Base-by-base conservation (phyloP, 2,329 filamentous ascomycete species). In the Colletotrichum incanum region DNA sequence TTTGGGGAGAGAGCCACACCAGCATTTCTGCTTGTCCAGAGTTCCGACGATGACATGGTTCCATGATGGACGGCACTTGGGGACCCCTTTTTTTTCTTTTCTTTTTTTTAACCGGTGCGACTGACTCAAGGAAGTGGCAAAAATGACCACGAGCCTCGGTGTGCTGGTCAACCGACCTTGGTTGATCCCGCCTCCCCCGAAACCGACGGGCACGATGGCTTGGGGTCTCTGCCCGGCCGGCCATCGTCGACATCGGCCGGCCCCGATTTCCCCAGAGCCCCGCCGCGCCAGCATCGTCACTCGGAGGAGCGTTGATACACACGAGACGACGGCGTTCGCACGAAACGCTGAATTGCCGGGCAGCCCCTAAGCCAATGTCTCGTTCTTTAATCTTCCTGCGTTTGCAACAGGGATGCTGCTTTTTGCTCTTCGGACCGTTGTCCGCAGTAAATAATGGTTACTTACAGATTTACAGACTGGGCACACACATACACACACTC, bases 291-390 rank as follows among this genome's bases (percentile, higher is more conserved):
- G 62, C 43, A 52, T 62, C 58, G 50, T 52, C 37, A 31, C 50
- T 52, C 43, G 31, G n/a, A 16, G 2, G 18, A 20, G 16, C 54
- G 54, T 26, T 16, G 31, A 63, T 54, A 45, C 45, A 68, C 26
- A 63, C 50, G 69, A 72, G 58, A 72, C 65, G 34, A 58, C 58
- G 50, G 52, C 58, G 23, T 20, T 14, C 34, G 67, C 47, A 37
- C 47, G 52, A 61, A 26, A 67, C 55, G 16, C 56, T 50, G 49
- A n/a, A n/a, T 31, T 50, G 50, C 56, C 58, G 26, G n/a, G 49
- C 26, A 9, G 47, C 28, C 9, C 37, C 16, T 28, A 37, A 26
- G 23, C 37, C 37, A 31, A 6, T 31, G 6, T 6, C 28, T 31
- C 28, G 28, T 31, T 31, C 28, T 31, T 31, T 31, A 31, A 31